phyloP scores from a whole-genome alignment of 225 moss, liverwort and hornwort genomes.

The Thuidium tamariscinum region DNA sequence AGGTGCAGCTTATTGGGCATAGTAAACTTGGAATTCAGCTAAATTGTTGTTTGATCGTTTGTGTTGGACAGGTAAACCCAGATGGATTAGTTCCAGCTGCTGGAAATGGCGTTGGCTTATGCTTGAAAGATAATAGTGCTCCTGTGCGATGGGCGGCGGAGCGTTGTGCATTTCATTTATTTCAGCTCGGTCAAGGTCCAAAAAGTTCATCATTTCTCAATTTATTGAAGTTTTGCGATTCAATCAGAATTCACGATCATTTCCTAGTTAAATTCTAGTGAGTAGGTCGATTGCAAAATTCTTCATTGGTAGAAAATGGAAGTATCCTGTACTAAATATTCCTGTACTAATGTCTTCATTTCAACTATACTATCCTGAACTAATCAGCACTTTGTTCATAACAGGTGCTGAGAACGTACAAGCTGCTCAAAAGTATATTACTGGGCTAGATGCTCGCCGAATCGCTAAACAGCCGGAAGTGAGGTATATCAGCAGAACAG shows the following conservation, averaged over 20 bases:
- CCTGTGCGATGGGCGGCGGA: constrained; percentile 92
- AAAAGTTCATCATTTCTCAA: not conserved
- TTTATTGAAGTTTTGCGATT: not conserved
- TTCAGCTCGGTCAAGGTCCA: constrained; percentile 83
- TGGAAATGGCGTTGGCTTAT: constrained; percentile 68
- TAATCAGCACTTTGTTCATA: not conserved
- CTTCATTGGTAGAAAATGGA: not conserved
- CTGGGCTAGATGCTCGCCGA: constrained; percentile 90
- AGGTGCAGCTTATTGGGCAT: not conserved
- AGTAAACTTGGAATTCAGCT: not conserved
- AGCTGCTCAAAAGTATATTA: constrained; percentile 87
- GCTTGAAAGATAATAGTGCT: constrained; percentile 65
- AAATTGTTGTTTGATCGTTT: not conserved
- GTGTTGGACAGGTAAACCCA: constrained; percentile 27
- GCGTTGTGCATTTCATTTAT: constrained; percentile 91
- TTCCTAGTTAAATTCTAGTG: not conserved
- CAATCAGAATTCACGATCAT: not conserved
- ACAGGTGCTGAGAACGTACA: constrained; percentile 81
- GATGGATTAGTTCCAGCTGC: constrained; percentile 43
- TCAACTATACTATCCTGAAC: not conserved
- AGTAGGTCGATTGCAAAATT: not conserved
- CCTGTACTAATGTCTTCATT: not conserved
- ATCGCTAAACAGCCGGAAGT: constrained; percentile 91
- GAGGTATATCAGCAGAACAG: constrained; percentile 26
- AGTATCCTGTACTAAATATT: not conserved